Evolutionary conservation across 2,329 filamentous ascomycete genomes (phyloP).

Genomic region (Diplodia mutila): DNA sequence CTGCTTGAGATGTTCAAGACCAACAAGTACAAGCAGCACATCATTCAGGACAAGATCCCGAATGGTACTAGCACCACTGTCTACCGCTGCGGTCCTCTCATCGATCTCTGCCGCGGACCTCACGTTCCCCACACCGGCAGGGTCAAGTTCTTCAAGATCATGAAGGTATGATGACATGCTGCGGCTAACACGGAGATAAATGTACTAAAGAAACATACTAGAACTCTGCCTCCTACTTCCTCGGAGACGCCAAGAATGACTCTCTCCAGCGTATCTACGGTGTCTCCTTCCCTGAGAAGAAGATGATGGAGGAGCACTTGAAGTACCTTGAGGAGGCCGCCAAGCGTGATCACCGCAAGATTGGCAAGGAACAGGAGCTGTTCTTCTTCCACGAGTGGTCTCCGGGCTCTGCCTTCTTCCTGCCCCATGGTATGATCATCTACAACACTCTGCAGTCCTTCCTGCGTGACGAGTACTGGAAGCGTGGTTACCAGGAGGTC

Average conservation of each 20-base stretch:
- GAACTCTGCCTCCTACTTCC: constrained; percentile 84
- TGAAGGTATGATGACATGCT: constrained; percentile 62
- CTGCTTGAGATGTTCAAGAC: constrained; percentile 95
- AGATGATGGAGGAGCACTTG: constrained; percentile 88
- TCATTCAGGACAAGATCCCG: constrained; percentile 89
- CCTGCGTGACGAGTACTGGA: constrained; percentile 86
- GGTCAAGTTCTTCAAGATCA: constrained; percentile 92
- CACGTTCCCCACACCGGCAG: constrained; percentile 92
- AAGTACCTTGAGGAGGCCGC: constrained; percentile 97
- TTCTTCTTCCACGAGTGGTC: constrained; percentile 96
- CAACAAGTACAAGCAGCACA: constrained; percentile 98
- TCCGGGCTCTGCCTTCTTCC: constrained; percentile 90
- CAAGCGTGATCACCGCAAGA: constrained; percentile 91
- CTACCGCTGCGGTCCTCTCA: constrained; percentile 89
- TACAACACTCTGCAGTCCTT: constrained; percentile 86
- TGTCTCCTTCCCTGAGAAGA: constrained; percentile 96
- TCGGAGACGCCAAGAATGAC: constrained; percentile 91
- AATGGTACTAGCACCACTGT: constrained; percentile 92
- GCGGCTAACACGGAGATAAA: background rate
- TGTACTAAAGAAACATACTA: constrained; percentile 31
- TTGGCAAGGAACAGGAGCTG: constrained; percentile 93
- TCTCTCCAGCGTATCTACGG: constrained; percentile 96
- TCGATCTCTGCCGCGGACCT: constrained; percentile 93
- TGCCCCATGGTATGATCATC: constrained; percentile 90
- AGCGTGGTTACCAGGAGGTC: constrained; percentile 92